Evolutionary conservation across 208 protist genomes (phyloP).

Genomic region (Jaenimonas drosophilae): DNA sequence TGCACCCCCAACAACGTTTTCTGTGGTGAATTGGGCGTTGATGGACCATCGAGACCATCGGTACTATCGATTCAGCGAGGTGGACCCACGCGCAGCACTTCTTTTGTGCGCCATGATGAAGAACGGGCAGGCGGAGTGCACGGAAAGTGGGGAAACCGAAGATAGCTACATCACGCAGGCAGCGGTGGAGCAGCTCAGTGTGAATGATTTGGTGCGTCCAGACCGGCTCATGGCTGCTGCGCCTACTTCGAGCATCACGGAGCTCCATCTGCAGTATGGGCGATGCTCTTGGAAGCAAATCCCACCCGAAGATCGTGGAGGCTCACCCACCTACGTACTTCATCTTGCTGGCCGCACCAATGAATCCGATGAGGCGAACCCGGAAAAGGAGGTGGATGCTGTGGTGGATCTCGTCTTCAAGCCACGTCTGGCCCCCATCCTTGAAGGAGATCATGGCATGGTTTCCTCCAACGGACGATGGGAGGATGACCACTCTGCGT

Average conservation of each 20-base stretch:
- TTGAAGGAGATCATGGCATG: slow-evolving; percentile 39
- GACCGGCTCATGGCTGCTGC: slow-evolving; percentile 21
- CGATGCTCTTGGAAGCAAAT: slow-evolving; percentile 16
- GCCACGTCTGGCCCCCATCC: slow-evolving; percentile 21
- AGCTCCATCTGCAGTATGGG: slow-evolving; percentile 29
- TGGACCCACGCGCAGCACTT: slow-evolving; percentile 27
- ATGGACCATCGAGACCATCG: slow-evolving; percentile 27
- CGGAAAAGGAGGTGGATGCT: slow-evolving; percentile 23
- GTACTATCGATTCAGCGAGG: slow-evolving; percentile 47
- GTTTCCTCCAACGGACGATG: slow-evolving; percentile 25
- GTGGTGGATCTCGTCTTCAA: slow-evolving; percentile 33
- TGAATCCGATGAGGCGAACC: slow-evolving; percentile 23
- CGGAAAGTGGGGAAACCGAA: too few relatives aligned
- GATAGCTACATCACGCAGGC: slow-evolving; percentile 37
- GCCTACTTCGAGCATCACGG: slow-evolving; percentile 11
- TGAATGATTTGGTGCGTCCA: slow-evolving; percentile 20
- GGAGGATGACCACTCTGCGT: slow-evolving; percentile 40
- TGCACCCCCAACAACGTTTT: slow-evolving; percentile 12
- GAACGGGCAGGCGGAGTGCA: slow-evolving; percentile 12
- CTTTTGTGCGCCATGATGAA: slow-evolving; percentile 30
- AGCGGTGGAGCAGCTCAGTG: slow-evolving; percentile 35
- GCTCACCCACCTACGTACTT: slow-evolving; percentile 19
- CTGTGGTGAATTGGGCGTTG: slow-evolving; percentile 36
- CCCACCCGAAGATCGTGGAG: not conserved
- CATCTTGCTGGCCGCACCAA: slow-evolving; percentile 33